Conservation (phyloP, 768 basidiomycete genomes). For the Boletus tylopilopsis region DNA sequence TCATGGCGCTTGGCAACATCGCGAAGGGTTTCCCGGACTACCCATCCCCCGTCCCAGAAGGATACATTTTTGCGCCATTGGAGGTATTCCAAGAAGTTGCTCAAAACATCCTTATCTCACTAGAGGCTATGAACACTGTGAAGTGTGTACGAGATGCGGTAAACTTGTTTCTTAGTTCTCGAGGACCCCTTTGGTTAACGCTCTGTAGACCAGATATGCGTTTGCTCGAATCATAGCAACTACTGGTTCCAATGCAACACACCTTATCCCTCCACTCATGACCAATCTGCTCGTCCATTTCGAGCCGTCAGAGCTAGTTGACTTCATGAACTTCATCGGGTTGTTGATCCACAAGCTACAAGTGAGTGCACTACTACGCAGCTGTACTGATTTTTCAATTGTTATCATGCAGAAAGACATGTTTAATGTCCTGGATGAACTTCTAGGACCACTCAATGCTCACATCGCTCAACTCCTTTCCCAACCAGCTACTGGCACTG, state of each 20-base stretch:
- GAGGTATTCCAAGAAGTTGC: constrained; percentile 83
- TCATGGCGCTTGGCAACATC: constrained; percentile 92
- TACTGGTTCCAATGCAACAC: constrained; percentile 81
- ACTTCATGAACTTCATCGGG: constrained; percentile 94
- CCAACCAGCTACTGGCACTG: constrained; percentile 82
- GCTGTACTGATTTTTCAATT: background rate
- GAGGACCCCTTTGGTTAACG: constrained; percentile 5
- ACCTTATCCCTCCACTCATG: constrained; percentile 87
- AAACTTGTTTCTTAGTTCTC: constrained; percentile 27
- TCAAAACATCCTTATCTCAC: constrained; percentile 79
- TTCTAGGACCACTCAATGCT: constrained; percentile 79
- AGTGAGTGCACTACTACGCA: constrained; percentile 39
- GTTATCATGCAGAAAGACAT: constrained; percentile 61
- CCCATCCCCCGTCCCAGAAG: constrained; percentile 62
- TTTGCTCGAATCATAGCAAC: constrained; percentile 92
- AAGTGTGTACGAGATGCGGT: constrained; percentile 92
- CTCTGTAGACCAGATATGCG: constrained; percentile 76
- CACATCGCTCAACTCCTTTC: constrained; percentile 78
- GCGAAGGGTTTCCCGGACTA: constrained; percentile 97
- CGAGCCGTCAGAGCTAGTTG: constrained; percentile 87
- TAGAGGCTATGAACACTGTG: constrained; percentile 85
- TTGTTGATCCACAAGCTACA: constrained; percentile 88
- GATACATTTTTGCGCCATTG: constrained; percentile 66
- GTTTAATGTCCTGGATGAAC: constrained; percentile 84
- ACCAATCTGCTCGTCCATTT: constrained; percentile 86